Percentiles rank a stretch among this genome's conserved stretches.
These are phyloP conservation scores for Spergularia marina DNA, from an alignment of 148 eudicot genomes.

Conservation along the genomic window DNA sequence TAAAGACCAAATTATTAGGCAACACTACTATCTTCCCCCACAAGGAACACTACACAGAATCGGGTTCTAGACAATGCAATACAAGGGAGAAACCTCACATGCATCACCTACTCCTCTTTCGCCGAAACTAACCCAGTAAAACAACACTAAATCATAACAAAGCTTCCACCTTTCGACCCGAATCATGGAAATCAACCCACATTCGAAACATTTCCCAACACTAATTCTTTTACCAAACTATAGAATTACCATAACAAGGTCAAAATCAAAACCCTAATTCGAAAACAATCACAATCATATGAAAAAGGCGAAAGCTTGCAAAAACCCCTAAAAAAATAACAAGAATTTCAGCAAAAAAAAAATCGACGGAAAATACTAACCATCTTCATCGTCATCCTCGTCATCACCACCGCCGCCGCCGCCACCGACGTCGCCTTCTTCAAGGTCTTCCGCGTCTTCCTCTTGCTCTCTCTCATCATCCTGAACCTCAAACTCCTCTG, in stretches of 20 bases:
- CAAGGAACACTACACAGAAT: too few species aligned
- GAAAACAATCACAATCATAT: not conserved
- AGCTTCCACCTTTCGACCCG: not conserved
- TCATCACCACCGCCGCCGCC: constrained; percentile 67
- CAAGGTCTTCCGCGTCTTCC: constrained; percentile 48
- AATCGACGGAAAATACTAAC: constrained; percentile 15
- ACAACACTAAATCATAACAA: not conserved
- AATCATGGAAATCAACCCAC: not conserved
- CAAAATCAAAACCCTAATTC: not conserved
- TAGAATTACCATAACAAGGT: not conserved
- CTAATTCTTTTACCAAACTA: not conserved
- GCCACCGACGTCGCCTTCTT: constrained; percentile 44
- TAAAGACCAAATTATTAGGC: too few species aligned
- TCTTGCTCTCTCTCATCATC: constrained; percentile 73
- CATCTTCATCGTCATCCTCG: constrained; percentile 73
- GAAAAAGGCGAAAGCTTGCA: not conserved
- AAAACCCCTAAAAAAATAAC: not conserved
- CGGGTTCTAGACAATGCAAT: not conserved
- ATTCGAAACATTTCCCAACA: not conserved
- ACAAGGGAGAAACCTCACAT: not conserved
- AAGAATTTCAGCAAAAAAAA: not conserved
- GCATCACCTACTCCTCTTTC: not conserved
- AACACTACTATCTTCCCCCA: too few species aligned
- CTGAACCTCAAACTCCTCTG: constrained; percentile 66
- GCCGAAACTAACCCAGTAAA: not conserved